Evolutionary conservation across 352 stramenopile species (phyloP), one percentile per base, ranked within the genome.

Genomic region (Thraustochytrium striatum): DNA sequence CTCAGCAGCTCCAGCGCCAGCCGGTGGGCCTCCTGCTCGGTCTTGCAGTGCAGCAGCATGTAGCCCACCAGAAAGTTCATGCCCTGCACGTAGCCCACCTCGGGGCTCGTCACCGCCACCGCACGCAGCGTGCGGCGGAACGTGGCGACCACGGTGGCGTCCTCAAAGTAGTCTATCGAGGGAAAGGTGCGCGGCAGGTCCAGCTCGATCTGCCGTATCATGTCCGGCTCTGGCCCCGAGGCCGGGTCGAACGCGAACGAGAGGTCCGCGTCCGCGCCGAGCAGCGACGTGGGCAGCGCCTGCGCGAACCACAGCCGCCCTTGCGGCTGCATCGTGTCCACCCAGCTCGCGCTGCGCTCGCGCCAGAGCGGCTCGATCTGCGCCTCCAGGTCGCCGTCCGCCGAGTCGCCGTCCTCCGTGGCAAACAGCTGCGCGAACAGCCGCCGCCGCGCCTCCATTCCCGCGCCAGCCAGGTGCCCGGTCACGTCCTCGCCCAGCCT

Each of bases 11-110:
- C 58, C 11, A 80, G 21, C 7, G 21, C 5, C 11, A 80, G 39
- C 19, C 58, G 55, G 1, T 58, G 47, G 19, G 58, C 16, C 21
- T 53, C 38, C 0, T 33, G 5, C n/a, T 80, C 70, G 8, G 70
- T 72, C 47, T 75, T 80, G 3, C 28, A 19, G 35, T 80, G 70
- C 35, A 80, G 33, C 55, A 80, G 25, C 21, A 80, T 21, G 50
- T 35, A 80, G 30, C 70, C 70, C 21, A 81, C 58, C 1, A 80
- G 57, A 75, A 80, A 70, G 58, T 80, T 80, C 70, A 80, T 80
- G 3, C 70, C 70, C 47, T 80, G 70, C 28, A 80, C 70, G 50
- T 80, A 80, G 41, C 70, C 70, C 16, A 80, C 55, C 13, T 80
- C 58, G 7, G 55, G 55, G 7, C 39, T 9, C 8, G 58, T 28